These are phyloP conservation scores for Botryotinia calthae DNA, from an alignment of 2,329 filamentous ascomycete species.

Conservation along the genomic window DNA sequence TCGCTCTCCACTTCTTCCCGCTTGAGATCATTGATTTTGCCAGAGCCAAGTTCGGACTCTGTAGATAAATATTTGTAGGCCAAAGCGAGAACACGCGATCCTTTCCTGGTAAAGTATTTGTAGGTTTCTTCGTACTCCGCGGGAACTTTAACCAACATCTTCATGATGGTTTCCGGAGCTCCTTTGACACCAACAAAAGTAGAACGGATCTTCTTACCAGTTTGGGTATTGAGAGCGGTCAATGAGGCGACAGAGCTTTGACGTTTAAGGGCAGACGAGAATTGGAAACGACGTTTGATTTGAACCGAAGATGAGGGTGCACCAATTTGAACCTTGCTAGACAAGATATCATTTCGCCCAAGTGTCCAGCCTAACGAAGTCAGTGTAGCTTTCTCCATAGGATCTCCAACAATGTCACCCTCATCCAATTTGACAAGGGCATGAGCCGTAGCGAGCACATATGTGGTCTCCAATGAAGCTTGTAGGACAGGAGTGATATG, in stretches of 20 bases:
- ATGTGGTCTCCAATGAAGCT: constrained; percentile 75
- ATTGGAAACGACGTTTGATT: constrained; percentile 95
- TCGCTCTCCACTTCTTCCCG: constrained; percentile 86
- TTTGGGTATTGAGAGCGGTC: constrained; percentile 66
- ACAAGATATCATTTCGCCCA: constrained; percentile 83
- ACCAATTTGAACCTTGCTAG: constrained; percentile 57
- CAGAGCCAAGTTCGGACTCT: constrained; percentile 77
- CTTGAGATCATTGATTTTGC: constrained; percentile 88
- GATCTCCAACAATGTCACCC: constrained; percentile 94
- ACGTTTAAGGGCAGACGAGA: constrained; percentile 92
- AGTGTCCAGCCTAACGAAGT: constrained; percentile 86
- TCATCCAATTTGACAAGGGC: constrained; percentile 95
- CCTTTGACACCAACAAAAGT: constrained; percentile 97
- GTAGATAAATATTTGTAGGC: constrained; percentile 88
- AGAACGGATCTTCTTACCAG: constrained; percentile 72
- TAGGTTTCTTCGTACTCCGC: constrained; percentile 94
- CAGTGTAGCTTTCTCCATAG: constrained; percentile 97
- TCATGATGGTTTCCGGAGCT: constrained; percentile 93
- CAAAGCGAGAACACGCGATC: constrained; percentile 87
- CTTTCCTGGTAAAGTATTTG: constrained; percentile 96
- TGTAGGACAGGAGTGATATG: constrained; percentile 69
- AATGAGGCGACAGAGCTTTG: constrained; percentile 92
- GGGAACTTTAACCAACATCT: constrained; percentile 81
- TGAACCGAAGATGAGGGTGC: constrained; percentile 74
- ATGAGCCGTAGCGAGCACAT: constrained; percentile 92